Evolutionary conservation across 306 rosid genomes (phyloP).

Genomic region (Quercus gilva): DNA sequence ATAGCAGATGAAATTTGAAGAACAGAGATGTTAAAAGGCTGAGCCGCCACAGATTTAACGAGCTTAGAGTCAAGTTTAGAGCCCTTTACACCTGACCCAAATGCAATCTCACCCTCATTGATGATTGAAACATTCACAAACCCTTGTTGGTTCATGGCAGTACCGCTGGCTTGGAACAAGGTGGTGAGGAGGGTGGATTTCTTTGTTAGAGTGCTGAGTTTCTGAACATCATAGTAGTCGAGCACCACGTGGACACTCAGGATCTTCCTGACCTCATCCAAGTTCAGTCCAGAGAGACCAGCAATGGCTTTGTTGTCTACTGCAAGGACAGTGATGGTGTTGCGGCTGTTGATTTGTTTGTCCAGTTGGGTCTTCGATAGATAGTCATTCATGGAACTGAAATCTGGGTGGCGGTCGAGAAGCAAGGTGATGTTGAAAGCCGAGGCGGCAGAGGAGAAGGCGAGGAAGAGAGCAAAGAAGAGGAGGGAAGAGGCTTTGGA

Average conservation of each 20-base stretch:
- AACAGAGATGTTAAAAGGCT: slow-evolving; percentile 52
- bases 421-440: slow-evolving; percentile 48
- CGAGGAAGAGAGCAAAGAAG: slow-evolving; percentile 25
- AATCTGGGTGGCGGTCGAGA: slow-evolving; percentile 28
- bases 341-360: slow-evolving; percentile 37
- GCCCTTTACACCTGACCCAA: slow-evolving; percentile 42
- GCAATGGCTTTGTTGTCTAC: slow-evolving; percentile 23
- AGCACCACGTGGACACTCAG: slow-evolving; percentile 36
- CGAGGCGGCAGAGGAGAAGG: slow-evolving; percentile 25
- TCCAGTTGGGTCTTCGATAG: slow-evolving; percentile 54
- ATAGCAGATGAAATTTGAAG: slow-evolving; percentile 44
- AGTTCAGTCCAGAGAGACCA: slow-evolving; percentile 27
- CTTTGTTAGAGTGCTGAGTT: slow-evolving; percentile 4
- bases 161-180: slow-evolving; percentile 39
- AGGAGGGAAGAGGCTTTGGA: slow-evolving; percentile 37
- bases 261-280: slow-evolving; percentile 28
- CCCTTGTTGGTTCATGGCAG: slow-evolving; percentile 36
- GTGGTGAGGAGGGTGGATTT: slow-evolving; percentile 28
- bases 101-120: slow-evolving; percentile 45
- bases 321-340: slow-evolving; percentile 50
- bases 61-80: slow-evolving; percentile 1
- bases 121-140: slow-evolving; percentile 24
- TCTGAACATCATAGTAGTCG: slow-evolving; percentile 43
- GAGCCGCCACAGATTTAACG: slow-evolving; percentile 29
- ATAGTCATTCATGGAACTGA: slow-evolving; percentile 29